A percentile compares a stretch with the other conserved stretches of the same genome.
These are phyloP conservation scores for Paraphaeosphaeria minitans DNA, from an alignment of 2,329 filamentous ascomycete genomes.

Conservation along the genomic window DNA sequence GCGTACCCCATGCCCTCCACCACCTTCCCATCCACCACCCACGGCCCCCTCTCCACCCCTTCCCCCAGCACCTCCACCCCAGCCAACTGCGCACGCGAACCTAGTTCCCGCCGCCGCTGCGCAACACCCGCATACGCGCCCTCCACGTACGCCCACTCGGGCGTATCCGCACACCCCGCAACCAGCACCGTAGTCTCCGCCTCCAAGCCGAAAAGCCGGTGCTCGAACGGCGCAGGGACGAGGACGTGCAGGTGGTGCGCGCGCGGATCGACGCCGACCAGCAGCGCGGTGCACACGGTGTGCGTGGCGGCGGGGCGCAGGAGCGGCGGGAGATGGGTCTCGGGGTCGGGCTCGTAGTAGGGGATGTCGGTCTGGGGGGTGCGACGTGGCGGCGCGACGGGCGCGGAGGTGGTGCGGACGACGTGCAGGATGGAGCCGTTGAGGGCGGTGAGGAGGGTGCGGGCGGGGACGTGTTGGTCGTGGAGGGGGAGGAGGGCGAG, in stretches of 20 bases:
- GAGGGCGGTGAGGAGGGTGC: constrained; percentile 67
- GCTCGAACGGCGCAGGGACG: constrained; percentile 59
- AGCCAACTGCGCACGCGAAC: constrained; percentile 10
- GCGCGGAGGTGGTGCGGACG: constrained; percentile 62
- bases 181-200: constrained; percentile 40
- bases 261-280: constrained; percentile 70
- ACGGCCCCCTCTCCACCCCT: constrained; percentile 19
- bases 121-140: constrained; percentile 24
- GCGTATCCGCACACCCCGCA: constrained; percentile 37
- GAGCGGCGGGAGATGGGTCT: constrained; percentile 50
- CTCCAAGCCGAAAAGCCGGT: constrained; percentile 23
- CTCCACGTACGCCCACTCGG: constrained; percentile 45
- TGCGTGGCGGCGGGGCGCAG: constrained; percentile 65
- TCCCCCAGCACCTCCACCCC: constrained; percentile 16
- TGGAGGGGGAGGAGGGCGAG: constrained; percentile 71
- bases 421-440: constrained; percentile 73
- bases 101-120: not conserved
- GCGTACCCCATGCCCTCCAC: constrained; percentile 39
- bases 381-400: constrained; percentile 41
- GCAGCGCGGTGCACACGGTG: constrained; percentile 67
- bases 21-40: constrained; percentile 26
- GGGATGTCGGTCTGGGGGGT: constrained; percentile 63
- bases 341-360: constrained; percentile 58
- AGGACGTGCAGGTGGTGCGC: constrained; percentile 65
- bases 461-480: constrained; percentile 64